These are phyloP conservation scores for Pseudozyma sp. DNA, from an alignment of 1,284 basidiomycete species.

Conservation along the genomic window DNA sequence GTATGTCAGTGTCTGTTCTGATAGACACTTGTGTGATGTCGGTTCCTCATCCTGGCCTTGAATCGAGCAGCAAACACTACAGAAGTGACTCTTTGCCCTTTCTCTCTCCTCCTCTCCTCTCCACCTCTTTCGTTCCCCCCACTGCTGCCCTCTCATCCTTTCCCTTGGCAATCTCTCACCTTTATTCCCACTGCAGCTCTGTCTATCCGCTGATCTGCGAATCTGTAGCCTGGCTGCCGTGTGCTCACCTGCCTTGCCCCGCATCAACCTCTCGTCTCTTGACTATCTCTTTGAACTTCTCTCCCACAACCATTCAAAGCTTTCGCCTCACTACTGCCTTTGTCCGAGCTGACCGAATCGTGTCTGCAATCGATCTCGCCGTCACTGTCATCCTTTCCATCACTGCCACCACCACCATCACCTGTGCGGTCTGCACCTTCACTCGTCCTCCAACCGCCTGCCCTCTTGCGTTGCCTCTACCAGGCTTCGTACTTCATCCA, in stretches of 20 bases:
- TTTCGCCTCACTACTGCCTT: not conserved
- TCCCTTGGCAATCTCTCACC: no score
- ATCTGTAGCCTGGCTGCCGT: not conserved
- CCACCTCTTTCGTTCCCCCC: not conserved
- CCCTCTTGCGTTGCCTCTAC: constrained; percentile 5
- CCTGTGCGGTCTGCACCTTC: not conserved
- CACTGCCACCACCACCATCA: not conserved
- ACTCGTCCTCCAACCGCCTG: not conserved
- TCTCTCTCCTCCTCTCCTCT: constrained; percentile 1
- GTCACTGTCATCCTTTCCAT: not conserved
- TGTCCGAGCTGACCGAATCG: not conserved
- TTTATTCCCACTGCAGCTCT: not conserved
- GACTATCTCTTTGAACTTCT: constrained; percentile 23
- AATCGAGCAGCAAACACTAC: constrained; percentile 1
- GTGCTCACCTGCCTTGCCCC: not conserved
- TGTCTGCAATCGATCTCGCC: no score
- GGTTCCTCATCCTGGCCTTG: not conserved
- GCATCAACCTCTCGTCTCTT: not conserved
- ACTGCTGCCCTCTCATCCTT: constrained; percentile 5
- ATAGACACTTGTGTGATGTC: constrained; percentile 13
- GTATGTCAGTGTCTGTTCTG: not conserved
- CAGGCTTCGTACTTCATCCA: constrained; percentile 8
- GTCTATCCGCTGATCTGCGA: not conserved
- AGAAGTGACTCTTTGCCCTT: not conserved
- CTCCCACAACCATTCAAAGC: constrained; percentile 2